Base-by-base conservation (phyloP, 2,329 filamentous ascomycete species). In the Leptographium radiaticola region DNA sequence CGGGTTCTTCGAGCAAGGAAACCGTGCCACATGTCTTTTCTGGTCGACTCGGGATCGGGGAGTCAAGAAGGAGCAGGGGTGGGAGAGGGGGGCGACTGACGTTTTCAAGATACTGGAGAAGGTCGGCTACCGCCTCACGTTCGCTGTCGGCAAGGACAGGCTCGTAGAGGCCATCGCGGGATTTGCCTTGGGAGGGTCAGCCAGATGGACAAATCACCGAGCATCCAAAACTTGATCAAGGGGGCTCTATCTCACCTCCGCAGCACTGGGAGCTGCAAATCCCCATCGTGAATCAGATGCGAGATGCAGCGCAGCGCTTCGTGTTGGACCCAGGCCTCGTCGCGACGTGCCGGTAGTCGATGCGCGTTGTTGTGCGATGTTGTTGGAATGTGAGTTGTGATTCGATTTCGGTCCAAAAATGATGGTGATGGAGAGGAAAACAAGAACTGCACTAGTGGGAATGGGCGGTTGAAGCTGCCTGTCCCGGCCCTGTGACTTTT, bases 81-180 rank as follows among this genome's bases (percentile, higher is more conserved):
- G 20, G 36, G 12, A 42, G 10, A 34, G 34, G 13, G 11, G 13
- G 43, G 49, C n/a, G 33, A 73, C 80, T 59, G 75, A 97, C 93
- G 67, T 97, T 96, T 72, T 98, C 93, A 60, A 98, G 83, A 69
- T 95, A 97, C 67, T 91, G 87, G 18, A 98, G 76, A 56, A 98
- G 76, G 68, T 98, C 93, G 60, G 93, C 90, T 53, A 98, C 93
- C 53, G 93, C 93, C 74, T 97, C 93, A 64, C 93, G 83, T 73
- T 98, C 93, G 72, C 87, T 95, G 67, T 98, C 93, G 63, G 90
- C 90, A 58, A 98, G 80, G 54, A 93, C 87, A 52, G 86, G 85
- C 68, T 93, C 87, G 68, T 91, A 90, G 59, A 89, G 77, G 61
- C 83, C 84, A 77, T 91, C 87, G 69, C 84, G 84, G 69, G 85